Conservation (phyloP, 495 filamentous ascomycete species). For the Bombardia bombarda region DNA sequence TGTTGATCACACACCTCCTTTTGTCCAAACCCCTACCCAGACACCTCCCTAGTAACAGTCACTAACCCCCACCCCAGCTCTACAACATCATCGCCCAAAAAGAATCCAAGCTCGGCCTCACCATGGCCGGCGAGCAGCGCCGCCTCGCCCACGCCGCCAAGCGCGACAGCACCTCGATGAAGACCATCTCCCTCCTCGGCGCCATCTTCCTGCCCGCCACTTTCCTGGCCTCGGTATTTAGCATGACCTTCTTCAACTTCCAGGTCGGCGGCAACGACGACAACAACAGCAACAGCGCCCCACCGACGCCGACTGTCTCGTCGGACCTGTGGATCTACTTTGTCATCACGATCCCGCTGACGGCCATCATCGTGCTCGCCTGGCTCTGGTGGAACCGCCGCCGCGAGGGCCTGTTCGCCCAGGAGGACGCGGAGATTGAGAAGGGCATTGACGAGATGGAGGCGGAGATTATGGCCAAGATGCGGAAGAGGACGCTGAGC, state of each 20-base stretch:
- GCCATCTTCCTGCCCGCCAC: conserved; percentile 50
- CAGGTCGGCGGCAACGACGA: conserved; percentile 10
- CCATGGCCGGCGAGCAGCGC: conserved; percentile 50
- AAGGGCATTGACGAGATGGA: conserved; percentile 46
- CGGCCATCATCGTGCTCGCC: conserved; percentile 31
- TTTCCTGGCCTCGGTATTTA: conserved; percentile 45
- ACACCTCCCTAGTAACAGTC: no score
- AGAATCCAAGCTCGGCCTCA: conserved; percentile 47
- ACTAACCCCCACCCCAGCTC: conserved; percentile 17
- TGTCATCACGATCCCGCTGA: conserved; percentile 42
- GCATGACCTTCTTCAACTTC: conserved; percentile 52
- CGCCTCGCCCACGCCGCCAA: conserved; percentile 48
- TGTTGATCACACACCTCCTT: no score
- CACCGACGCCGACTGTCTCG: conserved; percentile 20
- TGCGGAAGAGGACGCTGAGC: conserved; percentile 46
- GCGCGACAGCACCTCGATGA: conserved; percentile 48
- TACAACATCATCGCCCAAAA: conserved; percentile 54
- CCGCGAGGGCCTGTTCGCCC: conserved; percentile 34
- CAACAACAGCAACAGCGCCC: not conserved
- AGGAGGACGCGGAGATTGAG: conserved; percentile 42
- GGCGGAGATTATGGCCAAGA: conserved; percentile 41
- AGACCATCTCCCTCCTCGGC: conserved; percentile 47
- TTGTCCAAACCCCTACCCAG: no score
- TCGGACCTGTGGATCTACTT: conserved; percentile 48
- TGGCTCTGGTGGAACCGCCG: conserved; percentile 41